Percentiles rank a stretch among this genome's conserved stretches.
Conservation (phyloP, 2,329 filamentous ascomycete species). For the Ambrosiella beaveri region DNA sequence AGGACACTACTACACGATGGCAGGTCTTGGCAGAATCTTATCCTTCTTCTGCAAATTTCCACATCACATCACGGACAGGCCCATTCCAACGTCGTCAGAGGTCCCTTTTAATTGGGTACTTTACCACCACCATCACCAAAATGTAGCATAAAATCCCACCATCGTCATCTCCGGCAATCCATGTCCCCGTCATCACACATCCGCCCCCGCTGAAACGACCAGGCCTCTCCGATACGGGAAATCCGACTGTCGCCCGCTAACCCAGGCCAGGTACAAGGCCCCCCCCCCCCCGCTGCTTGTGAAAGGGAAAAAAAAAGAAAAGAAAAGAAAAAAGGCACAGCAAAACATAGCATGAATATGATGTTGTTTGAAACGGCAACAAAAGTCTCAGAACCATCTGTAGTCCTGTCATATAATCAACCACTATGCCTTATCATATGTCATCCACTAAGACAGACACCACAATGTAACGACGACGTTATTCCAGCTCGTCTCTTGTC, state of each 20-base stretch:
- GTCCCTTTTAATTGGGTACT: too few relatives aligned
- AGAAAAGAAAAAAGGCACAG: neutral
- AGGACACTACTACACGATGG: too few relatives aligned
- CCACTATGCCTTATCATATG: neutral
- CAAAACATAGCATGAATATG: neutral
- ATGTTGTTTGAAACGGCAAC: neutral
- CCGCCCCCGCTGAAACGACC: neutral
- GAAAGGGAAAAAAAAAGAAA: too few relatives aligned
- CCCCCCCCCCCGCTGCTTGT: too few relatives aligned
- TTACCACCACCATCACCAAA: too few relatives aligned
- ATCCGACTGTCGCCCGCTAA: neutral
- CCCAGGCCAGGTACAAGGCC: too few relatives aligned
- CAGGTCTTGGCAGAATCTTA: too few relatives aligned
- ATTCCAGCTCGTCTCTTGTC: neutral
- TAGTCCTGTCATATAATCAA: neutral
- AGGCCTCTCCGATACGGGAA: neutral
- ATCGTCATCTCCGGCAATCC: neutral
- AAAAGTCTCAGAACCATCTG: neutral
- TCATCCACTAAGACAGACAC: neutral
- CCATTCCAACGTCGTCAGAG: too few relatives aligned
- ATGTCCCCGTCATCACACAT: neutral
- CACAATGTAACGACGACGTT: neutral
- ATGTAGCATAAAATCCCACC: too few relatives aligned
- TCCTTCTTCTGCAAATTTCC: too few relatives aligned
- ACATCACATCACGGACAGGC: too few relatives aligned